Conservation (phyloP, 345 rosid species). For the Linum lewisii region DNA sequence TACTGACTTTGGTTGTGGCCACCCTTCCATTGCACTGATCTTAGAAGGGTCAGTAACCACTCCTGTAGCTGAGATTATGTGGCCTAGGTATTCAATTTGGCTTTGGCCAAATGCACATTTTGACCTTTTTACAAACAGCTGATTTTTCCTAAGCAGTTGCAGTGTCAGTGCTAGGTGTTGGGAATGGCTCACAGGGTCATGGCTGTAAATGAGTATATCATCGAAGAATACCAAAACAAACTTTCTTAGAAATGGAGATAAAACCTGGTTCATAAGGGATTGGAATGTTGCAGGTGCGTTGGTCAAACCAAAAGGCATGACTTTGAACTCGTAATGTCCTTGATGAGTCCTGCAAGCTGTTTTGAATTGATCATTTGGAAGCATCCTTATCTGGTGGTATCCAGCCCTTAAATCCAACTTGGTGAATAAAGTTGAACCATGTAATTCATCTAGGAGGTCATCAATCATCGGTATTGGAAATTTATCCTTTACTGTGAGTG, state of each 20-base stretch:
- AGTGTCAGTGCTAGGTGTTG: too few relatives aligned
- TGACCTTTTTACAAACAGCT: background rate
- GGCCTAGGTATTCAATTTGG: background rate
- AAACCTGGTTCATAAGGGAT: too few relatives aligned
- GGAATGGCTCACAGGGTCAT: too few relatives aligned
- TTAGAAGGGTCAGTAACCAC: background rate
- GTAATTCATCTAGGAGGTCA: conserved; percentile 5
- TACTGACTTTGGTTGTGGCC: background rate
- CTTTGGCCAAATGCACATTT: background rate
- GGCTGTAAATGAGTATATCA: too few relatives aligned
- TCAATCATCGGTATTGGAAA: conserved; percentile 7
- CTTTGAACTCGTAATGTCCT: too few relatives aligned
- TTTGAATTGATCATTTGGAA: too few relatives aligned
- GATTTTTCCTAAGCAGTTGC: background rate
- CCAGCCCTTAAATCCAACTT: background rate
- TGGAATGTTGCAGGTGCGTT: too few relatives aligned
- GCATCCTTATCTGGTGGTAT: background rate
- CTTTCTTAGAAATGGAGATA: too few relatives aligned
- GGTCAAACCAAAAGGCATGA: too few relatives aligned
- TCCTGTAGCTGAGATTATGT: background rate
- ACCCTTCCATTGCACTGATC: background rate
- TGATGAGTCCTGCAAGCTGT: too few relatives aligned
- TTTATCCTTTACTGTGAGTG: conserved; percentile 1
- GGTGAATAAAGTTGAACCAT: background rate
- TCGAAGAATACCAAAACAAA: too few relatives aligned